Conservation (phyloP, 306 rosid species). For the Biancaea sappan region DNA sequence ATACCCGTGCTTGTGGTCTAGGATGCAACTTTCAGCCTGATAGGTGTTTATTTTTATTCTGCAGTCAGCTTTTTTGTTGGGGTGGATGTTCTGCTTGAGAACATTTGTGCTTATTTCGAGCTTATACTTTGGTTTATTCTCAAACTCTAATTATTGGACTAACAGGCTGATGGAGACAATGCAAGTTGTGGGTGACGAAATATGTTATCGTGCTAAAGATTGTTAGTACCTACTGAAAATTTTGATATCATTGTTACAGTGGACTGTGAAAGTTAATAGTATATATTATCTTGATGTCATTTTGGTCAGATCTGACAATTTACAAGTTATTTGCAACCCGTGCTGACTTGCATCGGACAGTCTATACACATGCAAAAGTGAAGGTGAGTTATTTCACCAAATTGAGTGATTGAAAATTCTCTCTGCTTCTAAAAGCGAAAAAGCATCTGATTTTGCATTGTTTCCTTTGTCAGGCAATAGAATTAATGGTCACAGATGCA, state of each 20-base stretch:
- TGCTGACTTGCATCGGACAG: constrained; percentile 90
- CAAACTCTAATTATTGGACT: constrained; percentile 24
- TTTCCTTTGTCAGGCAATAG: constrained; percentile 68
- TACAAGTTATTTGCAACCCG: constrained; percentile 85
- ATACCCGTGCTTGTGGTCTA: constrained; percentile 84
- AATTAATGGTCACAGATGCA: constrained; percentile 83
- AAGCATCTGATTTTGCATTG: neutral
- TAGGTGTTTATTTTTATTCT: constrained; percentile 45
- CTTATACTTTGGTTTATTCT: constrained; percentile 20
- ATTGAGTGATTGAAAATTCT: neutral
- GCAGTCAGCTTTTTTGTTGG: constrained; percentile 20
- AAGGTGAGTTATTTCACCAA: constrained; percentile 50
- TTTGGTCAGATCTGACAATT: constrained; percentile 70
- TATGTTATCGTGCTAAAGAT: constrained; percentile 81
- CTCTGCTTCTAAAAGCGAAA: constrained; percentile 13
- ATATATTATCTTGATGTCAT: constrained; percentile 28
- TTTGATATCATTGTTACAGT: constrained; percentile 20
- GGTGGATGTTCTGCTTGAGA: constrained; percentile 31
- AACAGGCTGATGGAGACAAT: constrained; percentile 49
- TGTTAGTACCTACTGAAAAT: constrained; percentile 57
- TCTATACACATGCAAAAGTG: constrained; percentile 88
- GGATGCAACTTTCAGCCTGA: constrained; percentile 85
- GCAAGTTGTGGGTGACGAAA: constrained; percentile 55
- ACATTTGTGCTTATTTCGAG: constrained; percentile 2
- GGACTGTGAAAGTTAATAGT: constrained; percentile 23